Evolutionary conservation across 495 filamentous ascomycete genomes (phyloP).

Genomic region (Lineolata rhizophorae): DNA sequence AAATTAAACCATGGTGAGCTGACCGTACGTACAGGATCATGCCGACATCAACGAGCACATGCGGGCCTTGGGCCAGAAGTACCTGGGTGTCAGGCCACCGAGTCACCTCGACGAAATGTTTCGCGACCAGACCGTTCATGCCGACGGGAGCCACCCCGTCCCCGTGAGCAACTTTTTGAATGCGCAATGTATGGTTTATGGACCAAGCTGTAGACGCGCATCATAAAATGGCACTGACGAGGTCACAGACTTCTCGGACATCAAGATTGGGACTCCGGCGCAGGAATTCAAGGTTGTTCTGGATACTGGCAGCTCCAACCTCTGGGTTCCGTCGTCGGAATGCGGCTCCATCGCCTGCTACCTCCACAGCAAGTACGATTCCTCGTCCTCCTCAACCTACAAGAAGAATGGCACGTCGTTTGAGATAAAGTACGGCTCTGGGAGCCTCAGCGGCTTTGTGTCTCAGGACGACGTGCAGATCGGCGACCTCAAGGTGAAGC

Average conservation of each 20-base stretch:
- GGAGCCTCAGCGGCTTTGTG: constrained; percentile 81
- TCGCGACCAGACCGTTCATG: constrained; percentile 45
- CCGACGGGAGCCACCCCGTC: constrained; percentile 52
- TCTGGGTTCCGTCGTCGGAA: constrained; percentile 84
- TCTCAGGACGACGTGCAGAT: constrained; percentile 72
- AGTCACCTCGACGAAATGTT: constrained; percentile 53
- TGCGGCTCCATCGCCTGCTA: constrained; percentile 97
- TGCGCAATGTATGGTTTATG: constrained; percentile 63
- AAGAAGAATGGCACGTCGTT: constrained; percentile 82
- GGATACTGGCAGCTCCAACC: constrained; percentile 96
- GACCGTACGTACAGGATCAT: constrained; percentile 27
- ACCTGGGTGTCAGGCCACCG: constrained; percentile 67
- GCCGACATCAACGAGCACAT: constrained; percentile 66
- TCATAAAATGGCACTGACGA: background rate
- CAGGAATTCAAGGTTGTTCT: constrained; percentile 97
- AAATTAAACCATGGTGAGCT: background rate
- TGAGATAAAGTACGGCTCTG: constrained; percentile 90
- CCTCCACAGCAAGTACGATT: constrained; percentile 91
- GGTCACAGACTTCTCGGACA: constrained; percentile 78
- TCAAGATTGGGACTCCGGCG: constrained; percentile 74
- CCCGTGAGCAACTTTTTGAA: constrained; percentile 96
- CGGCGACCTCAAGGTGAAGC: constrained; percentile 67
- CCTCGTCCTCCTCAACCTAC: constrained; percentile 72
- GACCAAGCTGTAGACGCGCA: background rate
- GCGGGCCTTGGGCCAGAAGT: constrained; percentile 67